Evolutionary conservation across 306 rosid species (phyloP).

Genomic region (Corylus americana): DNA sequence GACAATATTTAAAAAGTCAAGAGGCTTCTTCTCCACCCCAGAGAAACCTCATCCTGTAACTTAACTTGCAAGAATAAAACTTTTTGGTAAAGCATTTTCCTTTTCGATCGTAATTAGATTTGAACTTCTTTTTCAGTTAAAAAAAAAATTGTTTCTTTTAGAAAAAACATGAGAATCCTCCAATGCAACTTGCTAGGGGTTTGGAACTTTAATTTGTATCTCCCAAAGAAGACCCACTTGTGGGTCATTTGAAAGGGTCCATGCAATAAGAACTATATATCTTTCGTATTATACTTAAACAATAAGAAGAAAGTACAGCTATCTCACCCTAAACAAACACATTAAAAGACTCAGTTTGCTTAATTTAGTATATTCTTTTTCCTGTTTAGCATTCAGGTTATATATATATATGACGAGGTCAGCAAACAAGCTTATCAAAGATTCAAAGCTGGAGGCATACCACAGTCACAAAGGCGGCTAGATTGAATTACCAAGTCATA

Average conservation of each 20-base stretch:
- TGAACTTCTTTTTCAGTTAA: background rate
- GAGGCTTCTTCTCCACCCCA: background rate
- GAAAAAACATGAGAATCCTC: background rate
- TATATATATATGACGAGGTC: background rate
- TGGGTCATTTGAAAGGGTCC: slow-evolving; percentile 10
- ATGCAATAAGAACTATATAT: background rate
- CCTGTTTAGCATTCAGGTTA: background rate
- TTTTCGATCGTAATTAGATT: background rate
- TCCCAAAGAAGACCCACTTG: background rate
- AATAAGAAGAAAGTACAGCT: no score
- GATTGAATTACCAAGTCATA: no score
- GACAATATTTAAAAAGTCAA: background rate
- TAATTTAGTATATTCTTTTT: background rate
- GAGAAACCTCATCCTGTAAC: background rate
- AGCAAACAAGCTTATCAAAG: background rate
- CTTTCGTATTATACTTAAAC: background rate
- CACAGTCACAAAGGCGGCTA: no score
- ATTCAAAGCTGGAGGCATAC: no score
- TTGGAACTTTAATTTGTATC: background rate
- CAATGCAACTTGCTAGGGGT: background rate
- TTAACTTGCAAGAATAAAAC: slow-evolving; percentile 9
- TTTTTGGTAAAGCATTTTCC: no score
- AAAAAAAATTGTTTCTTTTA: background rate
- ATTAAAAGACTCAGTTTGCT: background rate
- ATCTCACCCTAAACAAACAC: background rate